Conservation (phyloP, 2,329 filamentous ascomycete genomes). For the Colletotrichum euphorbiae region DNA sequence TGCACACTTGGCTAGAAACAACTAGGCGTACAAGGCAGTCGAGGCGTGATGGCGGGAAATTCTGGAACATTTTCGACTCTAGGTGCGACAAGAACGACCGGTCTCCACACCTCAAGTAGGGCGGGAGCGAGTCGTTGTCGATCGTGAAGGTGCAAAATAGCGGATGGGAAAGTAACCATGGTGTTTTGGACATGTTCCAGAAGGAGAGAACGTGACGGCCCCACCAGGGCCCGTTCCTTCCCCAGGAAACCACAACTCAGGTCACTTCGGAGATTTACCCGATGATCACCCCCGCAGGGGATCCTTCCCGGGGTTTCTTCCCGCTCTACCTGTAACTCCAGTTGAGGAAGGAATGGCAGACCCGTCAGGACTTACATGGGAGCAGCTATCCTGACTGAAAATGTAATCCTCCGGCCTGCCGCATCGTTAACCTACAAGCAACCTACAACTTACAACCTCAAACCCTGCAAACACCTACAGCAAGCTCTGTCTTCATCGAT, state of each 20-base stretch:
- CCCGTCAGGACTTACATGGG: not conserved
- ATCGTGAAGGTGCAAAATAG: slow-evolving; percentile 18
- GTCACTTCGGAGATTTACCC: slow-evolving; percentile 25
- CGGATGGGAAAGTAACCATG: slow-evolving; percentile 27
- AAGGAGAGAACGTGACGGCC: slow-evolving; percentile 22
- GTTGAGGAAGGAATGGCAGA: too few relatives aligned
- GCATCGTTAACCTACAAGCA: not conserved
- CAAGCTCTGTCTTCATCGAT: too few relatives aligned
- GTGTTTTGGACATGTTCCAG: slow-evolving; percentile 38
- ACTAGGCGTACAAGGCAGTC: not conserved
- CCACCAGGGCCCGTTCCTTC: slow-evolving; percentile 30
- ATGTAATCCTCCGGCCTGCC: not conserved
- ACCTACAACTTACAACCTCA: not conserved
- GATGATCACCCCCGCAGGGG: slow-evolving; percentile 13
- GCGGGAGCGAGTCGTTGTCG: slow-evolving; percentile 10
- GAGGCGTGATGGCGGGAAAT: not conserved
- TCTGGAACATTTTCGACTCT: not conserved
- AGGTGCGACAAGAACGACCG: not conserved
- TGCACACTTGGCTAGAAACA: too few relatives aligned
- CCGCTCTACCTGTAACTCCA: not conserved
- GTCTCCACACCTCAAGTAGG: not conserved
- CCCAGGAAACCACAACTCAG: slow-evolving; percentile 14
- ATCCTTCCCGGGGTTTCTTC: not conserved
- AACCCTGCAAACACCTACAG: not conserved
- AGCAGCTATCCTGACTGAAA: not conserved